These are phyloP conservation scores for Ustilago tritici DNA, from an alignment of 1,284 basidiomycete genomes.

Conservation along the genomic window DNA sequence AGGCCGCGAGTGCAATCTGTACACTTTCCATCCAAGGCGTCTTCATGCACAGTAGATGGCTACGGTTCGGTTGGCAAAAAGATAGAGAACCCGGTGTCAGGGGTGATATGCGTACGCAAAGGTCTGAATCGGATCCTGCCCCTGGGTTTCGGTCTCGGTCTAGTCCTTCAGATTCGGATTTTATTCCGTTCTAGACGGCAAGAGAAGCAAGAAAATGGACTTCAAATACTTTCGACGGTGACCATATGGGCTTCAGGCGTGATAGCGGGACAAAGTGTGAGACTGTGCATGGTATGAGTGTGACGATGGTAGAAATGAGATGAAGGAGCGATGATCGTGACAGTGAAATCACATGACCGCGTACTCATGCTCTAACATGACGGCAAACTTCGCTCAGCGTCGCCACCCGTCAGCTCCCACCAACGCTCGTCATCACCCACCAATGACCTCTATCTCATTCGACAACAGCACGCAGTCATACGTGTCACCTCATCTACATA, in stretches of 20 bases:
- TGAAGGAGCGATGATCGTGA: neutral
- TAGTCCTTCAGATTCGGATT: neutral
- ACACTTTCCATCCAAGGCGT: slow-evolving; percentile 83
- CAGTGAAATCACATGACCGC: neutral
- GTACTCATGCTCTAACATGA: too few relatives aligned
- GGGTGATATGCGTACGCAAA: neutral
- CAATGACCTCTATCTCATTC: too few relatives aligned
- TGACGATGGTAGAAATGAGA: neutral
- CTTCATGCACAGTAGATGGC: slow-evolving; percentile 92
- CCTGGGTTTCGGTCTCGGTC: neutral
- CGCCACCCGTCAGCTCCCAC: too few relatives aligned
- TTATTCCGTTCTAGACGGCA: slow-evolving; percentile 13
- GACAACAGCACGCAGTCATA: too few relatives aligned
- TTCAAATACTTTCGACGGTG: too few relatives aligned
- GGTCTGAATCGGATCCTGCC: slow-evolving; percentile 20
- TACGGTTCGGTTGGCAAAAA: slow-evolving; percentile 99
- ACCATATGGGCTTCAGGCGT: neutral
- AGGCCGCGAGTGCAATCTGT: slow-evolving; percentile 95
- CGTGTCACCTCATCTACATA: too few relatives aligned
- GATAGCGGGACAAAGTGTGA: neutral
- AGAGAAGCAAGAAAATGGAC: too few relatives aligned
- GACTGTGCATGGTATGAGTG: neutral
- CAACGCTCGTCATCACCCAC: too few relatives aligned
- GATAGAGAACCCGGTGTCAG: slow-evolving; percentile 71
- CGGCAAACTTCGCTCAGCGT: too few relatives aligned